These are phyloP conservation scores for Prunus kanzakura DNA, from an alignment of 306 rosid species.

Conservation along the genomic window DNA sequence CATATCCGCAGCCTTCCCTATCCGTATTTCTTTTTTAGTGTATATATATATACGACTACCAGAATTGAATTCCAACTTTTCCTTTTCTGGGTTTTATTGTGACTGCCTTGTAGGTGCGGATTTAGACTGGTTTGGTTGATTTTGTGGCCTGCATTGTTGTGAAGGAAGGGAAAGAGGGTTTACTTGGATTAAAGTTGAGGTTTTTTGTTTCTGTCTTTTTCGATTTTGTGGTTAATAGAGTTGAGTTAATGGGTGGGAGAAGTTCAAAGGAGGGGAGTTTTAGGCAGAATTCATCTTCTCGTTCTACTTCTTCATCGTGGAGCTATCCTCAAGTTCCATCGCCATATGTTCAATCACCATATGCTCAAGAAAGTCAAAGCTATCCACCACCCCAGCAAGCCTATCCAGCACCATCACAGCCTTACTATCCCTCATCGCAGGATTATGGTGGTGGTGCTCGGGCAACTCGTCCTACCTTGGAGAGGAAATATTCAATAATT, in stretches of 20 bases:
- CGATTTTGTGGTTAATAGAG: background rate
- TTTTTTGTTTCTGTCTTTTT: background rate
- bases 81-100: slow-evolving; percentile 9
- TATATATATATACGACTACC: background rate
- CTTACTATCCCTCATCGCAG: slow-evolving; percentile 10
- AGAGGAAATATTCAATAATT: slow-evolving; percentile 78
- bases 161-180: slow-evolving; percentile 13
- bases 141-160: slow-evolving; percentile 14
- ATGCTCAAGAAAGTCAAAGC: slow-evolving; percentile 42
- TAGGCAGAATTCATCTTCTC: slow-evolving; percentile 23
- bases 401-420: slow-evolving; percentile 11
- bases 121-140: slow-evolving; percentile 14
- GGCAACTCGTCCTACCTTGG: slow-evolving; percentile 34
- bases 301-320: background rate
- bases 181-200: slow-evolving; percentile 20
- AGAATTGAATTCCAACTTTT: background rate
- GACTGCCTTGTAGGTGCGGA: slow-evolving; percentile 11
- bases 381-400: slow-evolving; percentile 46
- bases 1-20: background rate
- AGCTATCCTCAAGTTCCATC: slow-evolving; percentile 12
- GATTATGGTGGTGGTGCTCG: slow-evolving; percentile 9
- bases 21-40: background rate
- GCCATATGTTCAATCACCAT: slow-evolving; percentile 32
- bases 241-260: slow-evolving; percentile 67
- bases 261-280: slow-evolving; percentile 57